Conservation (phyloP, 148 eudicot species). For the Chenopodium berlandieri region DNA sequence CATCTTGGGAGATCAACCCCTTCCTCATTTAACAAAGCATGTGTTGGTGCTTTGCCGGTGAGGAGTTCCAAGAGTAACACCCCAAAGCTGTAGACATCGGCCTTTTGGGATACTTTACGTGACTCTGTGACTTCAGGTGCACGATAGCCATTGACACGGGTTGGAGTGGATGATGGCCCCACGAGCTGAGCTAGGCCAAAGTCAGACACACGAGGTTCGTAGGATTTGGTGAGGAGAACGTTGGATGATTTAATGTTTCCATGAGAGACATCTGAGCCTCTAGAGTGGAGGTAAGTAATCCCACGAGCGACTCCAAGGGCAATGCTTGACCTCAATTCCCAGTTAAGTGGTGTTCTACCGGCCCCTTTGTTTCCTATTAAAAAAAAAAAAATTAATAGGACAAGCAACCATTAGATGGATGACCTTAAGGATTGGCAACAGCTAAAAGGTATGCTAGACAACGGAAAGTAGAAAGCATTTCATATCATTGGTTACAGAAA, state of each 20-base stretch:
- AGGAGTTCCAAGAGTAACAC: constrained; percentile 46
- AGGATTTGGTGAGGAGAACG: constrained; percentile 37
- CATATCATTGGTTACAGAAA: too few species aligned
- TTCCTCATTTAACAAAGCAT: constrained; percentile 37
- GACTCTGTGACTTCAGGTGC: constrained; percentile 46
- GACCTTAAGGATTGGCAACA: background rate
- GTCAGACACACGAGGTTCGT: constrained; percentile 38
- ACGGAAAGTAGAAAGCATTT: background rate
- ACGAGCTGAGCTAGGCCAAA: constrained; percentile 36
- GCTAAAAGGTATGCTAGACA: background rate
- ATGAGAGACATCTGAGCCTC: constrained; percentile 31
- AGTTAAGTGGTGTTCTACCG: constrained; percentile 36
- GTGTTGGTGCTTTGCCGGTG: constrained; percentile 46
- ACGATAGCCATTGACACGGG: constrained; percentile 38
- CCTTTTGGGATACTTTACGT: constrained; percentile 31
- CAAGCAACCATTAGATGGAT: background rate
- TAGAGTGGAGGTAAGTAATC: constrained; percentile 32
- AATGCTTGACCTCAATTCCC: constrained; percentile 38
- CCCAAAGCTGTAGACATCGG: constrained; percentile 45
- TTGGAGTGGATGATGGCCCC: constrained; percentile 32
- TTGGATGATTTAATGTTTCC: constrained; percentile 43
- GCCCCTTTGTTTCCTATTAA: constrained; percentile 38
- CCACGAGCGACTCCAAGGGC: constrained; percentile 41
- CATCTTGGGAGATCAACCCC: constrained; percentile 44
- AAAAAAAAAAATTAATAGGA: background rate